Evolutionary conservation across 768 basidiomycete species (phyloP).

Genomic region (Auricularia auricula-judae): DNA sequence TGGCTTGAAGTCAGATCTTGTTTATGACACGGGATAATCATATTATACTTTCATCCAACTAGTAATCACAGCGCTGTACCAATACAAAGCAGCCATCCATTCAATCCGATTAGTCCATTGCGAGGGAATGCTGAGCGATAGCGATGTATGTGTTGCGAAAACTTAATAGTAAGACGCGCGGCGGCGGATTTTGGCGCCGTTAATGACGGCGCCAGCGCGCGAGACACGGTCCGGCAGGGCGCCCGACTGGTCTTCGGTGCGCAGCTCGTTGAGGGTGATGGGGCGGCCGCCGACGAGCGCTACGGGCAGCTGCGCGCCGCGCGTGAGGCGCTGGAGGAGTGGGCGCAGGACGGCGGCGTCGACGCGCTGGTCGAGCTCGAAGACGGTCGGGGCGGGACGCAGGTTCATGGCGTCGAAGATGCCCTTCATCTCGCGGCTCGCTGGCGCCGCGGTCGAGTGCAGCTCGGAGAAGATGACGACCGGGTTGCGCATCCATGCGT

Average conservation of each 20-base stretch:
- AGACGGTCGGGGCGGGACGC: constrained; percentile 48
- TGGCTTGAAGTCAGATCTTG: too few species aligned
- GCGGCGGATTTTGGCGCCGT: constrained; percentile 27
- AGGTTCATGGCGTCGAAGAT: constrained; percentile 47
- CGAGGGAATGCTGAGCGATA: too few species aligned
- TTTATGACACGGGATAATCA: too few species aligned
- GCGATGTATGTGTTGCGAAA: too few species aligned
- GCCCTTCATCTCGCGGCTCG: constrained; percentile 55
- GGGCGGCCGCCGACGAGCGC: constrained; percentile 57
- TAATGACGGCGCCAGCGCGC: constrained; percentile 47
- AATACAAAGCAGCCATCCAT: too few species aligned
- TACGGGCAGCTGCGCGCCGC: constrained; percentile 45
- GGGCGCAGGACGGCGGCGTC: constrained; percentile 55
- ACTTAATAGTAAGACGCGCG: too few species aligned
- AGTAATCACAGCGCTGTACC: too few species aligned
- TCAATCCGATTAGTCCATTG: too few species aligned
- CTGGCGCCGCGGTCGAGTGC: constrained; percentile 23
- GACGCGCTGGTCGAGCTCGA: constrained; percentile 64
- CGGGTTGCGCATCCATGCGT: constrained; percentile 64
- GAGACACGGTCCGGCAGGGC: constrained; percentile 39
- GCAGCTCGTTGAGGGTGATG: constrained; percentile 41
- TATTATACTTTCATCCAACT: too few species aligned
- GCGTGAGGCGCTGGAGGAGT: constrained; percentile 51
- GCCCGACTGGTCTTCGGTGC: constrained; percentile 36
- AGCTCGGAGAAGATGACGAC: constrained; percentile 71